These are phyloP conservation scores for Moesziomyces parantarcticus DNA, from an alignment of 1,284 basidiomycete species.

Conservation along the genomic window DNA sequence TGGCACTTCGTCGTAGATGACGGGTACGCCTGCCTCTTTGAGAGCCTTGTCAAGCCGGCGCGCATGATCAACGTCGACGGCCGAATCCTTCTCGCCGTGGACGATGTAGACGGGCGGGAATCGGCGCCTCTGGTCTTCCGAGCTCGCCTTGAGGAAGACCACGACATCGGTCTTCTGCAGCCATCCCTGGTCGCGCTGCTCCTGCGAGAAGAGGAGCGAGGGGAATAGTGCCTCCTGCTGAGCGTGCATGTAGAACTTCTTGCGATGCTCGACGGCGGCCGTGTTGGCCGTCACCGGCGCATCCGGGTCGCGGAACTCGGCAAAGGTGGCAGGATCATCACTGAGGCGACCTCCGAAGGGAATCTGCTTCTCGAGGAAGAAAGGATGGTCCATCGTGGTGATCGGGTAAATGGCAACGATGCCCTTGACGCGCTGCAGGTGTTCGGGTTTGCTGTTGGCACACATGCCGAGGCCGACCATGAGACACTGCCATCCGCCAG, in stretches of 20 bases:
- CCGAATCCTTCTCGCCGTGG: constrained; percentile 49
- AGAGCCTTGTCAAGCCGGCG: constrained; percentile 33
- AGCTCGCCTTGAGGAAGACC: constrained; percentile 18
- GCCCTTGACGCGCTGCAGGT: constrained; percentile 31
- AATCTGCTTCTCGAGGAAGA: constrained; percentile 46
- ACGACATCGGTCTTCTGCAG: constrained; percentile 42
- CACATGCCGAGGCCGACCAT: constrained; percentile 54
- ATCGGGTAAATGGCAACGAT: constrained; percentile 51
- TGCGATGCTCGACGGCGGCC: constrained; percentile 23
- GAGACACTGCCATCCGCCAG: constrained; percentile 48
- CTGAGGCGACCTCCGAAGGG: constrained; percentile 31
- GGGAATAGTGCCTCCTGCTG: constrained; percentile 51
- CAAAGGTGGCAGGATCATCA: constrained; percentile 30
- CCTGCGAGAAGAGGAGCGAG: constrained; percentile 32
- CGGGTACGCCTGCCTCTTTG: constrained; percentile 16
- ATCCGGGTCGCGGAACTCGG: constrained; percentile 37
- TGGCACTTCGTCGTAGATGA: constrained; percentile 44
- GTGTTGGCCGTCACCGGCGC: constrained; percentile 37
- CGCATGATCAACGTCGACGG: constrained; percentile 51
- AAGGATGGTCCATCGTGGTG: constrained; percentile 47
- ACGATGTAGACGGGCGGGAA: constrained; percentile 51
- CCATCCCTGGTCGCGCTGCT: constrained; percentile 39
- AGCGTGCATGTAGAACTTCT: constrained; percentile 50
- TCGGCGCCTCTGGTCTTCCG: constrained; percentile 19
- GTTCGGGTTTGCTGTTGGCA: constrained; percentile 13